Evolutionary conservation across 148 eudicot species (phyloP), one percentile per base, ranked within the genome.

Genomic region (Simmondsia chinensis): DNA sequence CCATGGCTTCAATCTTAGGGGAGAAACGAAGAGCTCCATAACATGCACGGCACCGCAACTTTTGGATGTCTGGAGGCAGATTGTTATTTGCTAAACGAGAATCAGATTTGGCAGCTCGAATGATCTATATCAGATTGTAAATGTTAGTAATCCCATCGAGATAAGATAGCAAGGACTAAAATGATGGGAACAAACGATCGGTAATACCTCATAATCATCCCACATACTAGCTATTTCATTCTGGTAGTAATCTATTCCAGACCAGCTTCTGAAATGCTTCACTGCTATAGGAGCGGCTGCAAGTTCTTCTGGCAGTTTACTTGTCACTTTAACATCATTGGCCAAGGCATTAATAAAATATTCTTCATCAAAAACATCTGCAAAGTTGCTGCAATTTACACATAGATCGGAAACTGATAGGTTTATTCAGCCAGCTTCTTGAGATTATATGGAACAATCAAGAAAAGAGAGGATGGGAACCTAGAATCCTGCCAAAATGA

Each of bases 401-500:
- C 25, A 35, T 5, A 13, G 12, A 32, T 6, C 17, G 36, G 5
- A 48, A n/a, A 49, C 21, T 38, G n/a, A n/a, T n/a, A n/a, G n/a
- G n/a, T n/a, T n/a, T 11, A 10, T 27, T 20, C 25, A 48, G 34
- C 25, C n/a, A n/a, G n/a, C n/a, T n/a, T n/a, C 17, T 34, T 7
- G 32, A 33, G 35, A 33, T 6, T 19, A 22, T 29, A 33, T 7
- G 7, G 61, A 36, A 8, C 4, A 4, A 29, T 19, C 23, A 34
- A n/a, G 11, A 29, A 10, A 9, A 30, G 47, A 27, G 48, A 20
- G 7, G 12, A 26, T 36, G 48, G 25, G 54, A 65, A 82, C 99
- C 99, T 91, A 4, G 94, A 63, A 46, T 91, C 99, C 30, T 66
- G 86, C 99, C 99, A 91, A 77, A 82, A 82, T n/a, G 96, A 91